A percentile compares a stretch with the other conserved stretches of the same genome.
These are phyloP conservation scores for Lathyrus tuberosus DNA, from an alignment of 306 rosid genomes.

Conservation along the genomic window DNA sequence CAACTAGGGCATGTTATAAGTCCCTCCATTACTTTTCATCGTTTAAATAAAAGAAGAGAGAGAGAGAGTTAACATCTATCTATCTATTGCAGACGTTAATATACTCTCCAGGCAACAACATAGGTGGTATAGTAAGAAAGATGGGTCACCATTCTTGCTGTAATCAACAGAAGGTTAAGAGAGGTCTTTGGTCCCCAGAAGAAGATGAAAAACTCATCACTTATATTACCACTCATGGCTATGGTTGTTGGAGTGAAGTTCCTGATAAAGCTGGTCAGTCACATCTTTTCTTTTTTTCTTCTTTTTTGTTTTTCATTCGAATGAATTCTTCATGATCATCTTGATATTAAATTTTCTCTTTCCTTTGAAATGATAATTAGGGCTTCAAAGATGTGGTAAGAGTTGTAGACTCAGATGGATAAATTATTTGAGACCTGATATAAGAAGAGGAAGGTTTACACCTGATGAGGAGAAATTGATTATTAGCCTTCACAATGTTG, in stretches of 20 bases:
- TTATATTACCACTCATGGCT: slow-evolving; percentile 87
- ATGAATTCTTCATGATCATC: neutral
- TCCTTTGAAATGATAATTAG: slow-evolving; percentile 37
- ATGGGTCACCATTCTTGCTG: slow-evolving; percentile 99
- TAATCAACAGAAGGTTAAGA: slow-evolving; percentile 96
- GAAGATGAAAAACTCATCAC: slow-evolving; percentile 92
- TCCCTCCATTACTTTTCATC: slow-evolving; percentile 30
- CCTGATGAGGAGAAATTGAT: slow-evolving; percentile 93
- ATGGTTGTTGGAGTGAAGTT: slow-evolving; percentile 98
- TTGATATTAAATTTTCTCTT: too few relatives aligned
- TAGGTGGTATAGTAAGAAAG: neutral
- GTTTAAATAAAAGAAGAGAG: slow-evolving; percentile 41
- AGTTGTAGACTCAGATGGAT: slow-evolving; percentile 97
- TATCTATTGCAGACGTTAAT: slow-evolving; percentile 8
- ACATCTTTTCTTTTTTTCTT: neutral
- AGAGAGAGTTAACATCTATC: slow-evolving; percentile 39
- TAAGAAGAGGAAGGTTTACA: slow-evolving; percentile 90
- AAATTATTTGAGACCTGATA: slow-evolving; percentile 97
- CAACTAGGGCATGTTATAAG: slow-evolving; percentile 6
- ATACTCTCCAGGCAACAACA: neutral
- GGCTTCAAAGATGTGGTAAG: slow-evolving; percentile 97
- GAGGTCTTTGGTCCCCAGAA: slow-evolving; percentile 98
- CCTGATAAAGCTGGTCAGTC: slow-evolving; percentile 86
- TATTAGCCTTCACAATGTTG: slow-evolving; percentile 88
- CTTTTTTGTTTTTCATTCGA: neutral